Evolutionary conservation across 192 early-diverging fungal species (phyloP).

Genomic region (Coemansia sp.): DNA sequence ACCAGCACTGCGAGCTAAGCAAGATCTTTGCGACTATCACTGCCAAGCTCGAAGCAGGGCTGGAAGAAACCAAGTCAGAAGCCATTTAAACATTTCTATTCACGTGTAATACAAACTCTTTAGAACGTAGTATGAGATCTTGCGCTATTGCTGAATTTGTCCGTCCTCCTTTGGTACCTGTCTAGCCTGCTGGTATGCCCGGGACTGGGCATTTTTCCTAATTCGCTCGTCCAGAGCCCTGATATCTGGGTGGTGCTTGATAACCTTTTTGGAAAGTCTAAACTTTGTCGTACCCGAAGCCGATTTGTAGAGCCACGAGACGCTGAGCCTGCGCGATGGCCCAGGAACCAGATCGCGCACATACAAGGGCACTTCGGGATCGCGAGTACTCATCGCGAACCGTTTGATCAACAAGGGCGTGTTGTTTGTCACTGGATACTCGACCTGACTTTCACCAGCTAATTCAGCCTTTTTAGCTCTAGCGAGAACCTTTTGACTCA

Average conservation of each 20-base stretch:
- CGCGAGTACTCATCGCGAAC: conserved; percentile 26
- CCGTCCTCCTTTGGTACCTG: neutral
- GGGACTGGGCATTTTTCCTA: conserved; percentile 19
- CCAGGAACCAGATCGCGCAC: conserved; percentile 43
- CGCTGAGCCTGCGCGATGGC: conserved; percentile 31
- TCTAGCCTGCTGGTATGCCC: neutral
- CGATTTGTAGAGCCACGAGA: conserved; percentile 33
- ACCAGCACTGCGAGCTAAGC: conserved; percentile 55
- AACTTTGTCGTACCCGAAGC: conserved; percentile 9
- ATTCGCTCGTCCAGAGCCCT: conserved; percentile 38
- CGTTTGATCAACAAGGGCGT: conserved; percentile 41
- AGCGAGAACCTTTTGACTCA: conserved; percentile 18
- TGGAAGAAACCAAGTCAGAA: conserved; percentile 5
- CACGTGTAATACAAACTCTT: neutral
- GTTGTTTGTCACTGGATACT: conserved; percentile 34
- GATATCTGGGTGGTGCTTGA: conserved; percentile 47
- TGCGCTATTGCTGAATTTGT: neutral
- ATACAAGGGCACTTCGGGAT: conserved; percentile 27
- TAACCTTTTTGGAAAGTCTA: conserved; percentile 40
- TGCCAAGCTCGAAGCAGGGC: conserved; percentile 12
- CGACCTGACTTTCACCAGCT: conserved; percentile 29
- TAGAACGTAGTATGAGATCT: too few species aligned
- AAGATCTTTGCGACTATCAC: conserved; percentile 42
- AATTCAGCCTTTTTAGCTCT: conserved; percentile 14
- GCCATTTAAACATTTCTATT: neutral